phyloP scores from a whole-genome alignment of 106 monocot species.

The Agapanthus africanus region DNA sequence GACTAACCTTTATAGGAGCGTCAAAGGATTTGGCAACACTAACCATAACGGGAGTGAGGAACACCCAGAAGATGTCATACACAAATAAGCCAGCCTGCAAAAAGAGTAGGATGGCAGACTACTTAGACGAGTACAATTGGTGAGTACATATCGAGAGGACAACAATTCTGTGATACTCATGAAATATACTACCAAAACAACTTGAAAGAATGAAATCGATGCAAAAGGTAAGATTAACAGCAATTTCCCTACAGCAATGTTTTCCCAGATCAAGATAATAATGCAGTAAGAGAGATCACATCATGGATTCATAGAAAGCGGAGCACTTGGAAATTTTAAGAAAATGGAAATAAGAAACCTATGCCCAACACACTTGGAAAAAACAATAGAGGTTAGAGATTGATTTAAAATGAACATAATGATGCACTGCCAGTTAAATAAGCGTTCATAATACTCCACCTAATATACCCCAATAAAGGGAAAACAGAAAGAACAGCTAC shows the following conservation, averaged over 20 bases:
- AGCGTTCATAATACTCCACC: too few relatives aligned
- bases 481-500: neutral
- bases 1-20: constrained; percentile 93
- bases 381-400: neutral
- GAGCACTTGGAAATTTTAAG: neutral
- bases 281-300: neutral
- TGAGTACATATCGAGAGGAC: too few relatives aligned
- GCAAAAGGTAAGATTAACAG: neutral
- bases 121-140: neutral
- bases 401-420: neutral
- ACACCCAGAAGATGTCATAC: constrained; percentile 87
- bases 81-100: constrained; percentile 71
- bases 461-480: neutral
- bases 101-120: neutral
- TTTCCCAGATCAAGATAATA: neutral
- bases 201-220: neutral
- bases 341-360: neutral
- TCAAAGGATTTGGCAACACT: constrained; percentile 85
- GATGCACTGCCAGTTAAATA: neutral
- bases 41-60: constrained; percentile 85
- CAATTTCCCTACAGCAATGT: neutral
- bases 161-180: too few relatives aligned
- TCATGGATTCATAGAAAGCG: neutral
- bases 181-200: too few relatives aligned
- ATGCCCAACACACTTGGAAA: neutral